phyloP scores from a whole-genome alignment of 2,329 filamentous ascomycete genomes.

The Cordyceps fumosorosea region DNA sequence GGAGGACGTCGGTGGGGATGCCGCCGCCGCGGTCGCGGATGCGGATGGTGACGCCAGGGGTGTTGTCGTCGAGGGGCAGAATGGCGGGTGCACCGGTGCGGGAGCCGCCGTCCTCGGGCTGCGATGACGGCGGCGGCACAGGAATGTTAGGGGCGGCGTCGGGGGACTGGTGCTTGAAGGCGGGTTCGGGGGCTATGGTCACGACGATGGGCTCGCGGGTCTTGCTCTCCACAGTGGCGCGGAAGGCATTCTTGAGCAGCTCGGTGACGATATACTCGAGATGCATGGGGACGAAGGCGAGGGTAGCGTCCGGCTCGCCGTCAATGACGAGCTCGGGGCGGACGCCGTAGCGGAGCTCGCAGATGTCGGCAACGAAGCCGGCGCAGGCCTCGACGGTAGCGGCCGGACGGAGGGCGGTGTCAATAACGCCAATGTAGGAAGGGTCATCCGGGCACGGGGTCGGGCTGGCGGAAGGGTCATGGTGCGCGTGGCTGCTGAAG shows the following conservation, averaged over 20 bases:
- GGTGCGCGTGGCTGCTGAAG: constrained; percentile 62
- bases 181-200: constrained; percentile 72
- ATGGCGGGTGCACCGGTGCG: constrained; percentile 38
- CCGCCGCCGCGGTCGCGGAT: constrained; percentile 95
- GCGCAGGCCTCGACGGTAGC: constrained; percentile 78
- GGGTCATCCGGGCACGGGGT: constrained; percentile 45
- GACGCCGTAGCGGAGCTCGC: constrained; percentile 90
- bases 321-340: constrained; percentile 75
- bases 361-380: constrained; percentile 89
- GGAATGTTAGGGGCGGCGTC: constrained; percentile 22
- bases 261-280: constrained; percentile 97
- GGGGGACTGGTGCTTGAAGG: constrained; percentile 25
- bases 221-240: constrained; percentile 82
- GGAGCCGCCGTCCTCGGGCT: constrained; percentile 29
- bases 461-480: constrained; percentile 45
- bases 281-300: constrained; percentile 92
- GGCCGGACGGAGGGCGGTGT: constrained; percentile 79
- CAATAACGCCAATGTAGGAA: constrained; percentile 89
- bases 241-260: constrained; percentile 92
- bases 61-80: constrained; percentile 53
- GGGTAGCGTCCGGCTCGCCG: constrained; percentile 78
- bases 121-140: constrained; percentile 25
- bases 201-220: constrained; percentile 79
- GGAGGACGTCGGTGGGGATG: constrained; percentile 75
- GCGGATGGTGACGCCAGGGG: constrained; percentile 85